Base-by-base conservation (phyloP, 331 rosid species). In the Telfairia occidentalis region DNA sequence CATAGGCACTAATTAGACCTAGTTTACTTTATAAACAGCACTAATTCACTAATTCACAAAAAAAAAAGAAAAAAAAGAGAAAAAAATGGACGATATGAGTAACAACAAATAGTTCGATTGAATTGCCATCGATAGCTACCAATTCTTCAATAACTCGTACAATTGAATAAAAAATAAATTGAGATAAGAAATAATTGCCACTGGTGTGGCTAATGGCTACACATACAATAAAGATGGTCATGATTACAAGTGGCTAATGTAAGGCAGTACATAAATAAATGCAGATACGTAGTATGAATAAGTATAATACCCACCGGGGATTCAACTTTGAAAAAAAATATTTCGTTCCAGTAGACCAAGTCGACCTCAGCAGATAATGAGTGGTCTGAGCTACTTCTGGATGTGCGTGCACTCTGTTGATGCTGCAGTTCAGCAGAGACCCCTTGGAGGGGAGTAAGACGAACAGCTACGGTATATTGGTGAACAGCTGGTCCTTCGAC, bases 281-380 rank as follows among this genome's bases (percentile, higher is more conserved):
- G 49, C 30, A 73, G 30, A 52, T 15, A 38, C 7, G 7, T 74
- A 34, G 48, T 19, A 35, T n/a, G 37, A 74, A 55, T 10, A 35
- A 12, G 9, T 38, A 23, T 64, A 77, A 52, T 40, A 83, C 87
- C 42, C 87, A 95, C 99, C 81, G 87, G 87, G 42, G 91, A 76
- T 80, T 90, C 97, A 75, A 92, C 93, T 95, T 87, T 95, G 86
- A 95, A 95, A 88, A 89, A 91, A 83, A 92, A 95, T 58, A 92
- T 85, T 83, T 95, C 99, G 79, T 95, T 92, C 99, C 99, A 95
- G 76, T 81, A 59, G 88, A 95, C 93, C 63, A 86, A 80, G 59
- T 90, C 89, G 76, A 87, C 76, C 81, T 95, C 88, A 2, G 92
- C 74, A 75, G 88, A 83, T 69, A 78, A 60, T 54, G 78, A 71